Percentiles rank a stretch among this genome's conserved stretches.
Evolutionary conservation across 345 rosid species (phyloP).

Genomic region (Populus euphratica): DNA sequence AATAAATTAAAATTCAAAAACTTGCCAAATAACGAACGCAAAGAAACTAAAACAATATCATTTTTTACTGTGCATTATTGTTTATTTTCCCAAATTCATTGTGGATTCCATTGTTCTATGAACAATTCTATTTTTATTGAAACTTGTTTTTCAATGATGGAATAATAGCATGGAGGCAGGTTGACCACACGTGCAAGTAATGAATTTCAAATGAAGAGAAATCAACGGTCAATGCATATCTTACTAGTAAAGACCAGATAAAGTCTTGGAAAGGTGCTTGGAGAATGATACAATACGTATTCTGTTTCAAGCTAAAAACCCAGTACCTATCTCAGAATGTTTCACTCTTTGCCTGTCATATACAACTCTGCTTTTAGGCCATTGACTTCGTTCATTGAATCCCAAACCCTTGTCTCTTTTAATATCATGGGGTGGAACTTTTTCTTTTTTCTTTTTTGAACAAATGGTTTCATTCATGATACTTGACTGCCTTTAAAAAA

Average conservation of each 20-base stretch:
- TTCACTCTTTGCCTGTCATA: neutral
- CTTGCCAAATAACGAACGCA: too few relatives aligned
- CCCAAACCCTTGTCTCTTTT: neutral
- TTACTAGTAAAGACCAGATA: neutral
- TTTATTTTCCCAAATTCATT: too few relatives aligned
- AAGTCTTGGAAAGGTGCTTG: neutral
- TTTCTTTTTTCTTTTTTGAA: too few relatives aligned
- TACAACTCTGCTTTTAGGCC: neutral
- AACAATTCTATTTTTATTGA: too few relatives aligned
- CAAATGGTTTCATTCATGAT: too few relatives aligned
- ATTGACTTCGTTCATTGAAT: neutral
- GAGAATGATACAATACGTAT: neutral
- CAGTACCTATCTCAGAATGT: neutral
- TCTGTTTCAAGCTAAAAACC: neutral
- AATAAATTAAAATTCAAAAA: too few relatives aligned
- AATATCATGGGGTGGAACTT: too few relatives aligned
- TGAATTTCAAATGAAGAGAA: neutral
- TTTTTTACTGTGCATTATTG: too few relatives aligned
- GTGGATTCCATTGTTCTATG: too few relatives aligned
- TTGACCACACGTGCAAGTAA: slow-evolving; percentile 37
- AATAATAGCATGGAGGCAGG: neutral
- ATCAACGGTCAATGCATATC: slow-evolving; percentile 17
- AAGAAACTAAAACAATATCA: too few relatives aligned
- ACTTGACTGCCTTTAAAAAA: too few relatives aligned
- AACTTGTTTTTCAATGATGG: too few relatives aligned